Evolutionary conservation across 2,329 filamentous ascomycete species (phyloP), one percentile per base, ranked within the genome.

Genomic region (Penicillium brevicompactum): DNA sequence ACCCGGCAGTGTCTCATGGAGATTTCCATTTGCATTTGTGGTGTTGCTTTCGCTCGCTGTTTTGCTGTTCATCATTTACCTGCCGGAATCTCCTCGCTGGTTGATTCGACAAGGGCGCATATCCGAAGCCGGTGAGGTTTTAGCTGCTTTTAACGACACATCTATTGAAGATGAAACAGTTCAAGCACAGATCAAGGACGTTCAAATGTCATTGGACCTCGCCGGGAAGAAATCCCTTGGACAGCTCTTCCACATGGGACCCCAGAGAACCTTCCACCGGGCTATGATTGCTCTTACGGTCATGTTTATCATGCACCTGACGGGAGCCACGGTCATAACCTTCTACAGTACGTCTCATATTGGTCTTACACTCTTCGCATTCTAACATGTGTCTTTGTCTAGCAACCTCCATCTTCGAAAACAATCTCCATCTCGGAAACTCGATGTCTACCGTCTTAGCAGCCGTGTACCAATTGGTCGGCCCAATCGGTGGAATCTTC

Each of bases 61-160:
- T 31, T n/a, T 63, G 4, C 34, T 40, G 4, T 65, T 60, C 6
- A 58, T 56, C 8, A 30, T 47, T 2, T 47, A 52, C 11, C 47
- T 63, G 8, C 63, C 63, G 1, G 63, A 65, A 30, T 65, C 63
- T 1, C 63, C 63, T 45, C 60, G 63, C 2, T 65, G 63, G 63
- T 53, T 65, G 5, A 49, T 65, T 32, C 58, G 55, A 42, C 55
- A 56, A 41, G 53, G 51, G 8, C 55, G 57, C 27, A 51, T 59
- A 4, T 13, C 46, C 2, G 62, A 65, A 24, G 63, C 63, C 8
- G 49, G 53, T 10, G 55, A 62, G 31, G 53, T 60, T 21, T 34
- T 65, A 22, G 60, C 63, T 4, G 56, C 59, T 13, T 43, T 65
- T 3, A 52, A 58, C 1, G 46, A 64, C 16, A 51, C 41, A 7